phyloP scores from a whole-genome alignment of 441 rosid genomes.

The Breynia disticha region DNA sequence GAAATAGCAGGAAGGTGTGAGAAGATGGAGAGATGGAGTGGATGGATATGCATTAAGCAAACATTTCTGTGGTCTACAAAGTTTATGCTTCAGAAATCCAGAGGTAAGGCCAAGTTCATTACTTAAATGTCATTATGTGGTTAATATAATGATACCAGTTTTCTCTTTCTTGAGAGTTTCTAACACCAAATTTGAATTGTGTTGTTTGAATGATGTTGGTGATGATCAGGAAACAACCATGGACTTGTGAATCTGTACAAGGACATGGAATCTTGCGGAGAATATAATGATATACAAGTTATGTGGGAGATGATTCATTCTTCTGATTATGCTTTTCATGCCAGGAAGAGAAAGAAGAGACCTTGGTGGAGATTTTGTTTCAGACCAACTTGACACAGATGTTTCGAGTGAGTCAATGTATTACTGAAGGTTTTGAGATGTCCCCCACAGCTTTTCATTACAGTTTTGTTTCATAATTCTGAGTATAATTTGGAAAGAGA shows the following conservation, averaged over 20 bases:
- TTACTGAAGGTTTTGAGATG: no score
- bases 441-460: no score
- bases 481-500: no score
- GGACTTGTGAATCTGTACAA: constrained; percentile 36
- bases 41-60: constrained; percentile 25
- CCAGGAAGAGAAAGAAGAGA: constrained; percentile 8
- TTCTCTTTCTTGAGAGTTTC: no score
- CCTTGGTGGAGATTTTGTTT: constrained; percentile 31
- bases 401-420: no score
- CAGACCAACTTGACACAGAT: constrained; percentile 22
- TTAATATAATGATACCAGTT: no score
- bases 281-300: constrained; percentile 48
- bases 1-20: constrained; percentile 2
- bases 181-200: no score
- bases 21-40: constrained; percentile 34
- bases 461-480: no score
- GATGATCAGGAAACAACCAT: constrained; percentile 21
- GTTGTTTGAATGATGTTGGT: not conserved
- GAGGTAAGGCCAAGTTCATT: constrained; percentile 24
- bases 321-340: constrained; percentile 15
- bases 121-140: not conserved
- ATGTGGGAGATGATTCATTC: constrained; percentile 62
- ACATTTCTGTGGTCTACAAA: constrained; percentile 26
- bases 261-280: constrained; percentile 53
- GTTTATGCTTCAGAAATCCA: constrained; percentile 23